Conservation (phyloP, 1,139 yeast species). For the Sporopachydermia cereana region DNA sequence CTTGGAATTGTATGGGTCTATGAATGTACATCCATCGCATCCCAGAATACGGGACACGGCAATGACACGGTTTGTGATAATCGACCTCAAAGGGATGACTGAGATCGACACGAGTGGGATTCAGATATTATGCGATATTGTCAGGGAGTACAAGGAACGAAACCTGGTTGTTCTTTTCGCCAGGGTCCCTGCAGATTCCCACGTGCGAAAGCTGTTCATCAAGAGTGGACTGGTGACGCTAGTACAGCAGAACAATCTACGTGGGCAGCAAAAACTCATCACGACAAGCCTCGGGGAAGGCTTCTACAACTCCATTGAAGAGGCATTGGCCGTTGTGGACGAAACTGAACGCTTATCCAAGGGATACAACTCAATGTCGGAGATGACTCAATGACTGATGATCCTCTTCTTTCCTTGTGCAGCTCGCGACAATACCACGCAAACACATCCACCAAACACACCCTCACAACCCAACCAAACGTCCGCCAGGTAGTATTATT, state of each 20-base stretch:
- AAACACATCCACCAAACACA: no score
- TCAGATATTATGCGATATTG: slow-evolving; percentile 1
- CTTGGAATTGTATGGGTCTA: slow-evolving; percentile 43
- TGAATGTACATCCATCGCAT: slow-evolving; percentile 42
- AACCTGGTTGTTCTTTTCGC: slow-evolving; percentile 46
- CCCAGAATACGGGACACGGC: slow-evolving; percentile 28
- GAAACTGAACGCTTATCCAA: slow-evolving; percentile 4
- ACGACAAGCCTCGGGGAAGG: slow-evolving; percentile 13
- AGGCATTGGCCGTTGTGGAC: slow-evolving; percentile 21
- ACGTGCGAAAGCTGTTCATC: slow-evolving; percentile 16
- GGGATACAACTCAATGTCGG: not conserved
- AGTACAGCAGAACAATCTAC: slow-evolving; percentile 16
- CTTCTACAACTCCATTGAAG: slow-evolving; percentile 24
- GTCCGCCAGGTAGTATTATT: no score
- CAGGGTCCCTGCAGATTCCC: slow-evolving; percentile 34
- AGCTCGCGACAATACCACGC: no score
- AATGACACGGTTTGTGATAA: slow-evolving; percentile 38
- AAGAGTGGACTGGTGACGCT: slow-evolving; percentile 15
- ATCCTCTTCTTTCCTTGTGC: no score
- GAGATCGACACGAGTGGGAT: slow-evolving; percentile 4
- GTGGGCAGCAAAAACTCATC: slow-evolving; percentile 11
- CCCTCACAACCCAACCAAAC: no score
- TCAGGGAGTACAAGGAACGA: slow-evolving; percentile 2
- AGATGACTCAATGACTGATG: no score
- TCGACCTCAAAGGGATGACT: slow-evolving; percentile 28